Percentiles rank a stretch among this genome's conserved stretches.
These are phyloP conservation scores for Diaporthe capsici DNA, from an alignment of 2,329 filamentous ascomycete species.

Conservation along the genomic window DNA sequence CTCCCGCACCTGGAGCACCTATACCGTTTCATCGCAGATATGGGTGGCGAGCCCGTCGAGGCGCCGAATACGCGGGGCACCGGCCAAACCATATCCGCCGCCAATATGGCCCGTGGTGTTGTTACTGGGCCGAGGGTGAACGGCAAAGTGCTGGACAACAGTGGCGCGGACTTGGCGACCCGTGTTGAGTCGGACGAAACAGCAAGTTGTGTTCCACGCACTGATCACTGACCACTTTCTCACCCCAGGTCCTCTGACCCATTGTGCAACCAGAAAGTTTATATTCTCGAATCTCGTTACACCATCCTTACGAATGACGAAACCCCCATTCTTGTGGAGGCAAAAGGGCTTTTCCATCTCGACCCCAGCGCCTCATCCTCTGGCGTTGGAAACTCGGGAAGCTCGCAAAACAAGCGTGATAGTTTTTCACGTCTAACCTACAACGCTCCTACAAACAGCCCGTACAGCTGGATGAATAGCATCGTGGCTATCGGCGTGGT, in stretches of 20 bases:
- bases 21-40: neutral
- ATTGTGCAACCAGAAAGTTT: neutral
- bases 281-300: neutral
- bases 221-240: neutral
- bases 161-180: constrained; percentile 3
- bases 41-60: neutral
- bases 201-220: neutral
- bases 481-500: neutral
- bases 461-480: neutral
- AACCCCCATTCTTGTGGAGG: neutral
- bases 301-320: neutral
- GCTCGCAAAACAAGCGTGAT: neutral
- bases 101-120: neutral
- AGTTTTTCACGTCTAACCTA: neutral
- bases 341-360: neutral
- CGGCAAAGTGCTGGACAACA: neutral
- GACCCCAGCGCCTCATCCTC: neutral
- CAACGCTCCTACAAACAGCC: neutral
- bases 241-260: neutral
- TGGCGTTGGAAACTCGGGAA: too few relatives aligned
- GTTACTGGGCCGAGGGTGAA: neutral
- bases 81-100: neutral
- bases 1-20: neutral
- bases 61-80: neutral
- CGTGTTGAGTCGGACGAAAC: neutral